Evolutionary conservation across 257 asterid genomes (phyloP), one percentile per base, ranked within the genome.

Genomic region (Fraxinus excelsior): DNA sequence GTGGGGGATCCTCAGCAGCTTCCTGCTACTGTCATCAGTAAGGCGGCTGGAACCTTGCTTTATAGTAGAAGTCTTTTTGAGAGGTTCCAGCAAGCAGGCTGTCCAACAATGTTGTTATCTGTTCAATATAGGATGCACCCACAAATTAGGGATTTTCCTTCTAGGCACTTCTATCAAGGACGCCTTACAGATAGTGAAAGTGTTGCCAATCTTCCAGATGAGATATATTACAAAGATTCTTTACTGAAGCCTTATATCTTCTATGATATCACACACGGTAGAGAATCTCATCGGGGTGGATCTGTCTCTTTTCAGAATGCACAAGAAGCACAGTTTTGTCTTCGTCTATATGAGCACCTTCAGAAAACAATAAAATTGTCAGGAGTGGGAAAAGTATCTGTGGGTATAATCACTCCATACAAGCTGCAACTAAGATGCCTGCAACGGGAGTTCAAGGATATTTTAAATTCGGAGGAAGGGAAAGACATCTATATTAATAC

Each of bases 1-100:
- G 99, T 96, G 51, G 99, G 99, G 72, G 99, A 96, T 64, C 99
- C 98, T 0, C 99, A 96, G 87, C 99, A 96, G 86, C 98, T 96
- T 56, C 99, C 99, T 64, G 99, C 99, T 53, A 93, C 99, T 34
- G 99, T 96, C 29, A 93, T 96, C 82, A 96, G 99, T 85, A 96
- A 96, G 83, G 99, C 97, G 25, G 99, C 97, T 37, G 99, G 99
- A 75, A 96, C 98, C 18, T 84, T 96, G 87, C 77, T 96, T 84
- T 96, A 96, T 82, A 96, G 99, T 88, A 81, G 99, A 86, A 96
- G 99, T 75, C 98, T 96, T 46, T 96, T 96, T 71, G 97, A 96
- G 94, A 90, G 99, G 87, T 96, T 96, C 79, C 99, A 96, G 89
- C 96, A 85, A 83, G 98, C 96, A 13, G 99, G 99, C 82, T 96